Percentiles rank a stretch among this genome's conserved stretches.
phyloP scores from a whole-genome alignment of 2,329 filamentous ascomycete genomes.

The Pseudocercospora musae region DNA sequence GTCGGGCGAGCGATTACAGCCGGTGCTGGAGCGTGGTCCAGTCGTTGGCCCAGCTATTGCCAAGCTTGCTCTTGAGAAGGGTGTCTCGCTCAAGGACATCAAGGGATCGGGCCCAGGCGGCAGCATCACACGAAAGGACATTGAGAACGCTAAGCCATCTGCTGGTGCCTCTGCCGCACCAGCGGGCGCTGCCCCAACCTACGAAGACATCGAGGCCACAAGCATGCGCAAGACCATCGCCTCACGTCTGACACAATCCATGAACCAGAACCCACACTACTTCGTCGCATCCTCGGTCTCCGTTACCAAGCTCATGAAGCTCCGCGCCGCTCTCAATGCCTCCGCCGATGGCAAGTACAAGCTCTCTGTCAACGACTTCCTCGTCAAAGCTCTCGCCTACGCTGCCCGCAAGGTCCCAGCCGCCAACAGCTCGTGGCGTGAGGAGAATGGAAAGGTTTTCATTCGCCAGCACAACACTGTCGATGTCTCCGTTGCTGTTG shows the following conservation, averaged over 20 bases:
- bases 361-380: slow-evolving; percentile 99
- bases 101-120: slow-evolving; percentile 86
- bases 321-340: slow-evolving; percentile 88
- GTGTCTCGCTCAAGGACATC: slow-evolving; percentile 69
- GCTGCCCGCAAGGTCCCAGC: slow-evolving; percentile 91
- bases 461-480: slow-evolving; percentile 93
- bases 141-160: slow-evolving; percentile 75
- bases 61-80: slow-evolving; percentile 80
- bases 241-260: slow-evolving; percentile 80
- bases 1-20: slow-evolving; percentile 73
- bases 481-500: slow-evolving; percentile 92
- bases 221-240: slow-evolving; percentile 99
- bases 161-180: slow-evolving; percentile 40
- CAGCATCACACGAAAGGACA: slow-evolving; percentile 85
- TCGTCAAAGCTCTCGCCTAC: slow-evolving; percentile 90
- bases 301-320: slow-evolving; percentile 92
- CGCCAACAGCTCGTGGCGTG: slow-evolving; percentile 91
- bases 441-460: slow-evolving; percentile 66
- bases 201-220: slow-evolving; percentile 78
- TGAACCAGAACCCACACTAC: slow-evolving; percentile 95
- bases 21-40: slow-evolving; percentile 77
- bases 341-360: slow-evolving; percentile 92
- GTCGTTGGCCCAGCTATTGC: slow-evolving; percentile 70
- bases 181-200: slow-evolving; percentile 59
- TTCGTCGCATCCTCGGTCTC: slow-evolving; percentile 90